These are phyloP conservation scores for Boletus sp. DNA, from an alignment of 768 basidiomycete species.

Conservation along the genomic window DNA sequence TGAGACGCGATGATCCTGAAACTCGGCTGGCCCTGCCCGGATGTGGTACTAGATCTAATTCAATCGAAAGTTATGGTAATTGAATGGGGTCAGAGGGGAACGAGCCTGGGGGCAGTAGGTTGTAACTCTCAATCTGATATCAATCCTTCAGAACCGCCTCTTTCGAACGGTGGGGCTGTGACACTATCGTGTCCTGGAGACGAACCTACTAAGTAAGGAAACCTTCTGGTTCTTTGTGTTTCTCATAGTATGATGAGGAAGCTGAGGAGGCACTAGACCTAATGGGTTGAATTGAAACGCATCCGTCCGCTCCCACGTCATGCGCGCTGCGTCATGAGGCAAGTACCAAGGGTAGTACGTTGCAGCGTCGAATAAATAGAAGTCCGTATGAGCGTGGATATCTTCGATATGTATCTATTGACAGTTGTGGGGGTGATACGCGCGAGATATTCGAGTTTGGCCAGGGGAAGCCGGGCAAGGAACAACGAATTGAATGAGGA, in stretches of 20 bases:
- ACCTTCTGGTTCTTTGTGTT: neutral
- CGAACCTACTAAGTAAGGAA: conserved; percentile 1
- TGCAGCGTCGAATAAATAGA: neutral
- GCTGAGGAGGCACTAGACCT: neutral
- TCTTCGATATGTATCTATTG: neutral
- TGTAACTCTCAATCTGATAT: conserved; percentile 11
- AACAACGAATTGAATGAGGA: neutral
- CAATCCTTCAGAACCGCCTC: neutral
- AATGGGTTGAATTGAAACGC: conserved; percentile 13
- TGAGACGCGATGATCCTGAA: too few species aligned
- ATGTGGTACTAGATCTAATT: too few species aligned
- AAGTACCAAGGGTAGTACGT: neutral
- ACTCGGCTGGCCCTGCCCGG: too few species aligned
- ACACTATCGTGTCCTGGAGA: conserved; percentile 14
- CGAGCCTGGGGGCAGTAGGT: neutral
- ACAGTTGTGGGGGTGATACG: neutral
- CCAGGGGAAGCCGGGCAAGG: neutral
- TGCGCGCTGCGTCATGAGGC: neutral
- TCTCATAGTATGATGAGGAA: neutral
- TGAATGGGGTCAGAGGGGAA: conserved; percentile 10
- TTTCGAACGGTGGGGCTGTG: conserved; percentile 10
- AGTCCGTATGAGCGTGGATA: conserved; percentile 14
- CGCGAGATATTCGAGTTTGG: neutral
- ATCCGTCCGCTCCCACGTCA: conserved; percentile 8
- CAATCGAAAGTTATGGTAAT: neutral